phyloP scores from a whole-genome alignment of 2,329 filamentous ascomycete genomes.

The Penicillium sp. region DNA sequence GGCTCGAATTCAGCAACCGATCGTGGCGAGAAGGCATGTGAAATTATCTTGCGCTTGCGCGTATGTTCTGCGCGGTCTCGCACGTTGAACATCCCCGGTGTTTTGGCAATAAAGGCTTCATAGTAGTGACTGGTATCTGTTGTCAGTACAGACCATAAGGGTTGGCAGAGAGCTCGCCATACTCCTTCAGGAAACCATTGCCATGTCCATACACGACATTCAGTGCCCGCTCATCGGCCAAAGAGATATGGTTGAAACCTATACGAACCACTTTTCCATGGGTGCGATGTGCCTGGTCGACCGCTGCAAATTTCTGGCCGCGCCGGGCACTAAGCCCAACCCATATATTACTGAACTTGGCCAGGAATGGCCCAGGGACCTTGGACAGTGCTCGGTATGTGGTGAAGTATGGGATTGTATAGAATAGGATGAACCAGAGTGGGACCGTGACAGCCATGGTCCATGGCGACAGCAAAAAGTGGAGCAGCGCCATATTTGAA shows the following conservation, averaged over 20 bases:
- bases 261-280: slow-evolving; percentile 75
- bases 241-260: slow-evolving; percentile 76
- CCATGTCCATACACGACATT: slow-evolving; percentile 73
- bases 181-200: slow-evolving; percentile 72
- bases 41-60: slow-evolving; percentile 83
- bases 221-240: slow-evolving; percentile 78
- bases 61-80: slow-evolving; percentile 77
- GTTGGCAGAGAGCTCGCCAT: slow-evolving; percentile 28
- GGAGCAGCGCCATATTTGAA: too few species aligned
- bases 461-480: too few species aligned
- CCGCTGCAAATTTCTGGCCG: slow-evolving; percentile 61
- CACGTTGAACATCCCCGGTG: slow-evolving; percentile 84
- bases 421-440: too few species aligned
- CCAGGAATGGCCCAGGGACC: slow-evolving; percentile 53
- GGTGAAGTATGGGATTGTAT: slow-evolving; percentile 57
- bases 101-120: slow-evolving; percentile 85
- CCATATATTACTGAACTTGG: slow-evolving; percentile 75
- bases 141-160: neutral
- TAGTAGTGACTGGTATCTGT: slow-evolving; percentile 70
- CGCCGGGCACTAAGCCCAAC: slow-evolving; percentile 64
- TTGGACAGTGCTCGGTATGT: slow-evolving; percentile 53
- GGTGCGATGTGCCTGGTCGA: slow-evolving; percentile 72
- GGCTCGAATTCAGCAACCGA: slow-evolving; percentile 81
- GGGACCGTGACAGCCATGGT: too few species aligned
- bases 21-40: slow-evolving; percentile 82